Evolutionary conservation across 1,284 basidiomycete species (phyloP).

Genomic region (Ustilago shanxiensis): DNA sequence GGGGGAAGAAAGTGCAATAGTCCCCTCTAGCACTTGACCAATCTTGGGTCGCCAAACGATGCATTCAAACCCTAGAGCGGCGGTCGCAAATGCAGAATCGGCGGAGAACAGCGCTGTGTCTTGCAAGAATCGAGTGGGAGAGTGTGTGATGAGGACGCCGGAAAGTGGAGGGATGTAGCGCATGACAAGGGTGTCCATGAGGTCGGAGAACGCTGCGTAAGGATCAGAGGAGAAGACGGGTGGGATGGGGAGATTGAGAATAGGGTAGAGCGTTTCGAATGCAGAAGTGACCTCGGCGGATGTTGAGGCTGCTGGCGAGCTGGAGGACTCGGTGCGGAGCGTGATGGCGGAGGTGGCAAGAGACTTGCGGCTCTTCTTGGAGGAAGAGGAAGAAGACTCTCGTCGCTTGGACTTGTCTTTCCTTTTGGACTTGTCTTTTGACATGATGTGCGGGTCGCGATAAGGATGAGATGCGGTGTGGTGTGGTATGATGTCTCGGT

Average conservation of each 20-base stretch:
- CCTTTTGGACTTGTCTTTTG: constrained; percentile 47
- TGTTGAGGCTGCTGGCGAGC: constrained; percentile 1
- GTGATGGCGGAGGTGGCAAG: constrained; percentile 7
- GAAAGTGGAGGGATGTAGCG: constrained; percentile 84
- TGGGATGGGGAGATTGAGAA: constrained; percentile 63
- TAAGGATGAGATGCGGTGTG: not conserved
- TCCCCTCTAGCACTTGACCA: constrained; percentile 86
- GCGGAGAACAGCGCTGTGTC: constrained; percentile 80
- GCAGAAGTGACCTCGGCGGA: constrained; percentile 38
- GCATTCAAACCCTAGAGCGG: constrained; percentile 82
- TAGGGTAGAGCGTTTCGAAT: constrained; percentile 56
- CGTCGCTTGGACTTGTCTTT: constrained; percentile 42
- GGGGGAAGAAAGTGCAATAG: constrained; percentile 88
- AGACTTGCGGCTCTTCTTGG: constrained; percentile 41
- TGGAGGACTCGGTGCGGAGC: constrained; percentile 8
- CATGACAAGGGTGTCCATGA: constrained; percentile 69
- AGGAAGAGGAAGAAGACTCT: constrained; percentile 24
- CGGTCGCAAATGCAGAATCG: constrained; percentile 88
- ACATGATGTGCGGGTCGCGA: constrained; percentile 16
- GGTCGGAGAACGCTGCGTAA: constrained; percentile 57
- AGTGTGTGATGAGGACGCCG: constrained; percentile 89
- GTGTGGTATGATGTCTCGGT: no score
- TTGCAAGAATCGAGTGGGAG: constrained; percentile 79
- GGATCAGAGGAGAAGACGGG: constrained; percentile 59
- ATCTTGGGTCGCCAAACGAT: constrained; percentile 90